Conservation (phyloP, 116 monocot species). For the Posidonia oceanica region DNA sequence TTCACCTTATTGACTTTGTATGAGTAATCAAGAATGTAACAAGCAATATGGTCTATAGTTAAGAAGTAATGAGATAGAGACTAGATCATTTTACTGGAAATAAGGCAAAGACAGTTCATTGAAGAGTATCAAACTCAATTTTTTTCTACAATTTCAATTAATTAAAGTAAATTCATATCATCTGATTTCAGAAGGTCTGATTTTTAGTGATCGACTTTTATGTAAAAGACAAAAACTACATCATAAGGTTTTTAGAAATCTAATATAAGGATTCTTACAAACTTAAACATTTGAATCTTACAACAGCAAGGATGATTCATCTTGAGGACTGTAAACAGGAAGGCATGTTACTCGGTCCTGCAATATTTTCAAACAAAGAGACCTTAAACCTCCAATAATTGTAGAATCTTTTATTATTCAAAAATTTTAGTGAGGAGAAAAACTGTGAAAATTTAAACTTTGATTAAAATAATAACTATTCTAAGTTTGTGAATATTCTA, state of each 20-base stretch:
- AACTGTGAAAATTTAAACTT: not conserved
- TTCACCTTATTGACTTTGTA: too few relatives aligned
- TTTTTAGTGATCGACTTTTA: too few relatives aligned
- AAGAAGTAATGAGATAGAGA: too few relatives aligned
- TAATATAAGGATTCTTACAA: too few relatives aligned
- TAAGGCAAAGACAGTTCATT: not conserved
- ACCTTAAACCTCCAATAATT: not conserved
- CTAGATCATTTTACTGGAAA: not conserved
- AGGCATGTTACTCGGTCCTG: constrained; percentile 93
- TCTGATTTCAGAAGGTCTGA: too few relatives aligned
- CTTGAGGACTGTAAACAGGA: constrained; percentile 42
- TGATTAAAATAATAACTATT: not conserved
- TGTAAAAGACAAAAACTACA: too few relatives aligned
- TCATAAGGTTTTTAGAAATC: too few relatives aligned
- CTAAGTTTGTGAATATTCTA: not conserved
- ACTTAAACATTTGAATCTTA: constrained; percentile 28
- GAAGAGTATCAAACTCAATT: too few relatives aligned
- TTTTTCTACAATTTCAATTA: too few relatives aligned
- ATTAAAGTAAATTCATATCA: too few relatives aligned
- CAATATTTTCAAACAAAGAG: constrained; percentile 6
- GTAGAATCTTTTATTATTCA: constrained; percentile 1
- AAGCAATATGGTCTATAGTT: too few relatives aligned
- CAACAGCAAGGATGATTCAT: constrained; percentile 58
- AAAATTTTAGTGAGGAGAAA: not conserved
- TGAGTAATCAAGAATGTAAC: too few relatives aligned